Base-by-base conservation (phyloP, 169 alveolate genomes). In the Plasmodium yoelii region DNA sequence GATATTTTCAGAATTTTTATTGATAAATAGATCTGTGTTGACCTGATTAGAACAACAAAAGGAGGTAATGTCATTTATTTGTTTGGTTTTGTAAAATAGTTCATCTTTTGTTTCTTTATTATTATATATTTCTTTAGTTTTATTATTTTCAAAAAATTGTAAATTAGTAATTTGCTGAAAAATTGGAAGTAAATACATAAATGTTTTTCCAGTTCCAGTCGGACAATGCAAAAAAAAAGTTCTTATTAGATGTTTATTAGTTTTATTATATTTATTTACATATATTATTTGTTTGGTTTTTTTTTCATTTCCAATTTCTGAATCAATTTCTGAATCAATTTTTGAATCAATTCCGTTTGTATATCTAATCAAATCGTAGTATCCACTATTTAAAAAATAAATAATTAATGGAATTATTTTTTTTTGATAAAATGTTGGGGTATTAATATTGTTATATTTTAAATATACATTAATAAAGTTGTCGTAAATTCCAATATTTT, bases 201-300 rank as follows among this genome's bases (percentile, higher is more conserved):
- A 15, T 0, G 88, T 77, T 68, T 77, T 77, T 7, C 88, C 88
- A 22, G 88, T 77, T 42, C 88, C 88, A 19, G 88, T 77, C 8
- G 88, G 88, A 15, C 88, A 77, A 42, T 77, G 88, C 3, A 77
- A 55, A 59, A 77, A 77, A 59, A 77, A 77, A 15, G 88, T 77
- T 56, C 88, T 55, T 9, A 77, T 19, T 8, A 77, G 22, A 51
- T 77, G 46, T n/a, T 59, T 56, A n/a, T 51, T 63, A 5, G n/a
- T 9, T 7, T 63, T 51, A 42, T 77, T 61, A 44, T 77, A 77
- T 18, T 77, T 77, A 57, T 77, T 77, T 22, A 77, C 75, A 57
- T 77, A 77, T 1, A 77, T 9, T 49, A 77, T 64, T 53, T 69
- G 72, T 5, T 77, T 67, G 5, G 61, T 15, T 9, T n/a, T 5